Base-by-base conservation (phyloP, 2,329 filamentous ascomycete genomes). In the Thielaviopsis euricoi region DNA sequence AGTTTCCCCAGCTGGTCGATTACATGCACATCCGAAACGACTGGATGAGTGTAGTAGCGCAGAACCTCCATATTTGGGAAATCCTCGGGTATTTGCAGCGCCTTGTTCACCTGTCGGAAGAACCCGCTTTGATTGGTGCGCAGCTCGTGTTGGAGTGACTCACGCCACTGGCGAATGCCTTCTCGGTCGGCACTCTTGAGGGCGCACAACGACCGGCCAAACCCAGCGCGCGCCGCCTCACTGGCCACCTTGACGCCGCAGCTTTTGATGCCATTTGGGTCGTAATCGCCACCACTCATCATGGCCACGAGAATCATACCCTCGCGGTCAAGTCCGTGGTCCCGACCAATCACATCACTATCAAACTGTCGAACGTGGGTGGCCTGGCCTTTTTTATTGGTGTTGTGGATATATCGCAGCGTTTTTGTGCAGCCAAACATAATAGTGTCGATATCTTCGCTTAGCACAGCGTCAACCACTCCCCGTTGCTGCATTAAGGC, bases 201-300 rank as follows among this genome's bases (percentile, higher is more conserved):
- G 1, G 71, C 74, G 66, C 86, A 91, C 3, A 97, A 71, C 40
- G 85, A 80, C 59, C 76, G 79, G 1, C 91, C 93, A 68, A 91
- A 97, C 0, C 90, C 89, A 56, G 89, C 93, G 65, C 81, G 81
- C 37, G 90, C 90, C 57, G 93, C 94, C 67, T 96, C 89, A 63
- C 87, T 93, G 0, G 93, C 91, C 12, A 90, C 76, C 66, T 91
- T 95, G 53, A 89, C 81, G 1, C 93, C 93, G 64, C 90, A 95
- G 3, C 87, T 86, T 0, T 87, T 83, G 17, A 98, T 85, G 0
- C 93, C 93, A 58, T 89, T 87, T 0, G 90, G 87, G 0, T 91
- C 75, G 64, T 98, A 98, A 69, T 98, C 93, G 6, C 93, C 93
- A 6, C 93, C 93, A 64, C 90, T 96, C 79, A 98, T 89, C 61